A percentile compares a stretch with the other conserved stretches of the same genome.
phyloP scores from a whole-genome alignment of 305 asterid species.

The Rubia balearica region DNA sequence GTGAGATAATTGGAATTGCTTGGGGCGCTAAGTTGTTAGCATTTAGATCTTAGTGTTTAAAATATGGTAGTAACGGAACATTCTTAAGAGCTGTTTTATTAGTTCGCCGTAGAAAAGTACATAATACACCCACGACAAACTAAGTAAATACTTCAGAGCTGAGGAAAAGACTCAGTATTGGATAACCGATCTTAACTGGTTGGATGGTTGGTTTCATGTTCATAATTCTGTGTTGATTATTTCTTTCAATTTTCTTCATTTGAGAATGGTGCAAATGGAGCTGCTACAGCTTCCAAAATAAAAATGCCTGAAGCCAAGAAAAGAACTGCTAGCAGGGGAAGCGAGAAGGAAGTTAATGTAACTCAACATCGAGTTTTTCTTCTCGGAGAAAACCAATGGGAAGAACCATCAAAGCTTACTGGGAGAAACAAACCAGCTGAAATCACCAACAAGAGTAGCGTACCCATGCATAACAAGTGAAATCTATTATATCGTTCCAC shows the following conservation, averaged over 20 bases:
- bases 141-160: too few relatives aligned
- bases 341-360: conserved; percentile 27
- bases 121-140: too few relatives aligned
- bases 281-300: conserved; percentile 36
- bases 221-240: neutral
- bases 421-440: conserved; percentile 28
- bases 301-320: conserved; percentile 34
- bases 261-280: conserved; percentile 51
- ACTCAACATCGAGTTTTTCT: conserved; percentile 64
- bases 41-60: too few relatives aligned
- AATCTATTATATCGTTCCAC: too few relatives aligned
- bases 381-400: conserved; percentile 96
- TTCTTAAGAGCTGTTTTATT: too few relatives aligned
- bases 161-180: neutral
- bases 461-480: too few relatives aligned
- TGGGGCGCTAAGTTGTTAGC: too few relatives aligned
- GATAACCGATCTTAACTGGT: neutral
- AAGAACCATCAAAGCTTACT: conserved; percentile 81
- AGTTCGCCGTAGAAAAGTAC: too few relatives aligned
- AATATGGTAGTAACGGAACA: too few relatives aligned
- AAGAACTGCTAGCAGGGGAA: conserved; percentile 29
- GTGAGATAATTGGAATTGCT: too few relatives aligned
- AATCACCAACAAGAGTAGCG: conserved; percentile 24
- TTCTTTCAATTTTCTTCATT: neutral
- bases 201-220: neutral